Base-by-base conservation (phyloP, 768 basidiomycete species). In the Macrolepiota fuliginosa region DNA sequence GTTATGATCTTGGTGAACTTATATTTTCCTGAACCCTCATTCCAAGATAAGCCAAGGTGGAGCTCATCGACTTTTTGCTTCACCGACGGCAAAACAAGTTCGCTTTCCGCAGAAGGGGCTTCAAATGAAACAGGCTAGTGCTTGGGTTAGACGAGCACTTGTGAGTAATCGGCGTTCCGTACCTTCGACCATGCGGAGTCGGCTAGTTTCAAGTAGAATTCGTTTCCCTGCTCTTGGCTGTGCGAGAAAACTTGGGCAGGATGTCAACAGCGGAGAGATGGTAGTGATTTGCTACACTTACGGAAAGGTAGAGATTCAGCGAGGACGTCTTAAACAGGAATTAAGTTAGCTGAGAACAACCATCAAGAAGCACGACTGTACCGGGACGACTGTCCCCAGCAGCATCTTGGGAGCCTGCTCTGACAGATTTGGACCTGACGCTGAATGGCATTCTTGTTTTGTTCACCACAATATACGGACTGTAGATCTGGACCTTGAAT, bases 11-110 rank as follows among this genome's bases (percentile, higher is more conserved):
- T 98, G 27, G 90, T 90, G 36, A 98, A 77, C 70, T 98, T 98
- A 73, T 98, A 98, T 79, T 97, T 98, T 37, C 97, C 97, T n/a
- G 89, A 77, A 1, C 96, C 97, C 73, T 96, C 95, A 17, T 84
- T 82, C 86, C 96, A 98, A 4, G 94, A 96, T 40, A 99, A 67
- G 1, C 96, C 97, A 50, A 92, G 73, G 70, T 95, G 91, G 56
- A 88, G 81, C 70, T 89, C 86, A 51, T 91, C 86, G 2, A 81
- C 75, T 64, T 79, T 86, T 56, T 87, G 86, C 32, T 77, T 78
- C 46, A 82, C 75, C 9, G 89, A 87, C 1, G 86, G 79, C 45
- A 94, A 81, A 37, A 88, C 83, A 54, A 98, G 76, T 62, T 90
- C 90, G 52, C 87, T 89, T 65, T 97, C 94, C n/a, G 94, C 94